Conservation (phyloP, 805 yeast genomes). For the Dipodascopsis tothii region DNA sequence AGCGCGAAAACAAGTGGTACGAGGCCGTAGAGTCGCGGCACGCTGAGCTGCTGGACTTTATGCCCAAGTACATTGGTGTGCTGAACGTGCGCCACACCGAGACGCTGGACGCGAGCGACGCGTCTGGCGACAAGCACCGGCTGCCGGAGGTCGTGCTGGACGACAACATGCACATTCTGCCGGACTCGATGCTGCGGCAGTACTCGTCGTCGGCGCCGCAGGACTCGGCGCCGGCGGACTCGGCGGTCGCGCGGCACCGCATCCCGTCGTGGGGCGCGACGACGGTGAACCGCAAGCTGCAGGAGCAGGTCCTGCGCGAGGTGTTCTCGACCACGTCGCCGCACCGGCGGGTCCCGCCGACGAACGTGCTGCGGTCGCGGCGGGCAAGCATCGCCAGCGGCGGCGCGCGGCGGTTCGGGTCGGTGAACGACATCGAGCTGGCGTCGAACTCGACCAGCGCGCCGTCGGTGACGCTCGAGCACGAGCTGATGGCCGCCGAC, state of each 20-base stretch:
- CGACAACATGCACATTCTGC: conserved; percentile 87
- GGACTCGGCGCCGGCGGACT: conserved; percentile 3
- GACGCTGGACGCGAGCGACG: neutral
- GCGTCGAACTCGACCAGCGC: too few relatives aligned
- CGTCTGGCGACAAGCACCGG: neutral
- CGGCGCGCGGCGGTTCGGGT: neutral
- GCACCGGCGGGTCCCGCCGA: conserved; percentile 6
- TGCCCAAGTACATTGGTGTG: conserved; percentile 94
- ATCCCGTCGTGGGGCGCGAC: conserved; percentile 48
- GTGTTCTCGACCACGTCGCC: conserved; percentile 51
- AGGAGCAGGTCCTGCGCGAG: conserved; percentile 63
- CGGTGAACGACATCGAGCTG: neutral
- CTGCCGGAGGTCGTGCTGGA: conserved; percentile 82
- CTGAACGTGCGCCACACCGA: conserved; percentile 74
- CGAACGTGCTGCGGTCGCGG: neutral
- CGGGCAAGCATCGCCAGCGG: neutral
- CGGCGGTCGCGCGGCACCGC: conserved; percentile 2
- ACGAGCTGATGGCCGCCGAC: too few relatives aligned
- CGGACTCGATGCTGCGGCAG: conserved; percentile 64
- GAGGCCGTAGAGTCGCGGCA: conserved; percentile 77
- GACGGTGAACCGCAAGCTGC: conserved; percentile 59
- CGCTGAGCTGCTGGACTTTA: conserved; percentile 66
- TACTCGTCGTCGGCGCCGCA: conserved; percentile 44
- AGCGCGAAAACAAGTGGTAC: conserved; percentile 85
- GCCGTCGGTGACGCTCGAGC: too few relatives aligned